These are phyloP conservation scores for Sphenostylis stenocarpa DNA, from an alignment of 306 rosid genomes.

Conservation along the genomic window DNA sequence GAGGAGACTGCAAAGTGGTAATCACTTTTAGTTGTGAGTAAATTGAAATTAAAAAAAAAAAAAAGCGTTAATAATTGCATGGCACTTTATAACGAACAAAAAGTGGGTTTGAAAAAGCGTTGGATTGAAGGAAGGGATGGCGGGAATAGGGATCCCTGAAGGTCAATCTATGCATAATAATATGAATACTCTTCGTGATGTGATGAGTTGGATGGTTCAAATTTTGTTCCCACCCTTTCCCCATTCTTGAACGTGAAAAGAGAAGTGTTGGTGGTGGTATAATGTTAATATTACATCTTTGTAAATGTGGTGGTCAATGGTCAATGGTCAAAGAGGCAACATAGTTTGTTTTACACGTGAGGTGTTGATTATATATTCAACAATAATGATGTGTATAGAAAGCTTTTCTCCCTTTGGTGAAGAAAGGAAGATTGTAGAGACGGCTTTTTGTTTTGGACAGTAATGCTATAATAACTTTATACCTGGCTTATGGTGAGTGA, in stretches of 20 bases:
- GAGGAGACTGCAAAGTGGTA: no score
- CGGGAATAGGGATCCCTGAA: no score
- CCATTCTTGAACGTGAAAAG: neutral
- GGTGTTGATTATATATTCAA: slow-evolving; percentile 45
- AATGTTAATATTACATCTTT: slow-evolving; percentile 16
- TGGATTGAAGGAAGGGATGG: neutral
- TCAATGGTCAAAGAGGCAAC: slow-evolving; percentile 40
- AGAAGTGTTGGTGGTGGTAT: slow-evolving; percentile 26
- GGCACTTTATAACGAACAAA: neutral
- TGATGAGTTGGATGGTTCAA: neutral
- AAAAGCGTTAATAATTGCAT: no score
- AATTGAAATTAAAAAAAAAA: no score
- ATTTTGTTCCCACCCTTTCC: neutral
- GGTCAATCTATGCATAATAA: no score
- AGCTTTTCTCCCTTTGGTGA: slow-evolving; percentile 27
- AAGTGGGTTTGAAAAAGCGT: slow-evolving; percentile 9
- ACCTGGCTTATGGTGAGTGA: slow-evolving; percentile 13
- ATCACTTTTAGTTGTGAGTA: neutral
- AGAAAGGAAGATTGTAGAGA: slow-evolving; percentile 9
- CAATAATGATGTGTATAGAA: slow-evolving; percentile 35
- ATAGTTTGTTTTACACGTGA: slow-evolving; percentile 31
- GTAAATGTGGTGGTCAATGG: slow-evolving; percentile 34
- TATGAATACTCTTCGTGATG: no score
- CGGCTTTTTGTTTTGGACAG: slow-evolving; percentile 33
- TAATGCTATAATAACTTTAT: slow-evolving; percentile 8